A percentile compares a stretch with the other conserved stretches of the same genome.
These are phyloP conservation scores for Boletus tylopilopsis DNA, from an alignment of 768 basidiomycete genomes.

Conservation along the genomic window DNA sequence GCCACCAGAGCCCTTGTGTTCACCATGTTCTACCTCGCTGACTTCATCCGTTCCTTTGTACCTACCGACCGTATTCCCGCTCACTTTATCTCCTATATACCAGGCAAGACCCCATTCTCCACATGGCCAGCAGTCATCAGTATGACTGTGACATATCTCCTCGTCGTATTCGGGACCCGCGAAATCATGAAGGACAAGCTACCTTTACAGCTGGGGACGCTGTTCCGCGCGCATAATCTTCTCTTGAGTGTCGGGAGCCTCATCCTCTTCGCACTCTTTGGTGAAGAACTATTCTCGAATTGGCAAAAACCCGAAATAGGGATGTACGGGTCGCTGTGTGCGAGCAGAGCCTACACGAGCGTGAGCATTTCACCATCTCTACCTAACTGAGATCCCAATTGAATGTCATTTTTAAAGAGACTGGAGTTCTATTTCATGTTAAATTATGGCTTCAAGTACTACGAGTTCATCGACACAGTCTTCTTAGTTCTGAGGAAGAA, in stretches of 20 bases:
- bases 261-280: slow-evolving; percentile 72
- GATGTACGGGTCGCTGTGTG: slow-evolving; percentile 71
- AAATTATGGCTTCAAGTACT: slow-evolving; percentile 97
- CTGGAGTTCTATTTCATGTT: slow-evolving; percentile 95
- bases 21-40: too few species aligned
- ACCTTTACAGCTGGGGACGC: slow-evolving; percentile 64
- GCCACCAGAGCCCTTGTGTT: too few species aligned
- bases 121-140: slow-evolving; percentile 63
- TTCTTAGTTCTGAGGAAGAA: slow-evolving; percentile 98
- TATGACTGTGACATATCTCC: slow-evolving; percentile 75
- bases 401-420: slow-evolving; percentile 45
- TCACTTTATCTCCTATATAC: slow-evolving; percentile 60
- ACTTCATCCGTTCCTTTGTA: not conserved
- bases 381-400: slow-evolving; percentile 48
- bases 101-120: slow-evolving; percentile 76
- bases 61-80: slow-evolving; percentile 47
- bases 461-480: slow-evolving; percentile 91
- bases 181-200: slow-evolving; percentile 75
- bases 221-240: slow-evolving; percentile 86
- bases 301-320: slow-evolving; percentile 72
- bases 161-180: slow-evolving; percentile 76
- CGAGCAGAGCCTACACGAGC: too few species aligned
- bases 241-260: slow-evolving; percentile 79
- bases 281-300: slow-evolving; percentile 94
- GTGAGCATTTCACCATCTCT: too few species aligned